These are phyloP conservation scores for Phaffia tasmanica DNA, from an alignment of 768 basidiomycete species.

Conservation along the genomic window DNA sequence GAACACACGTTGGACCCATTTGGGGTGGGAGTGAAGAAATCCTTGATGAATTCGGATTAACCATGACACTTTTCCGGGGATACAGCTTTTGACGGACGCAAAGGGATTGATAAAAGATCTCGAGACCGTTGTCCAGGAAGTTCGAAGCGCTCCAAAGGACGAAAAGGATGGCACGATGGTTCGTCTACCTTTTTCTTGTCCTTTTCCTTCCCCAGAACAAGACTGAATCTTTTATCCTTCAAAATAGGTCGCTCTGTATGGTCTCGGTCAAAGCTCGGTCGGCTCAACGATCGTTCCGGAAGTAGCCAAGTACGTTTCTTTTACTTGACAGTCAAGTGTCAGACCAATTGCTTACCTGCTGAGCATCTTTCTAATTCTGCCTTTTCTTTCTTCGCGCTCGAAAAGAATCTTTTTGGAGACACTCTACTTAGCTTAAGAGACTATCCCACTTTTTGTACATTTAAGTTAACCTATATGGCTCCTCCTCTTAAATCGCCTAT, in stretches of 20 bases:
- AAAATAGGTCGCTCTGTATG: constrained; percentile 38
- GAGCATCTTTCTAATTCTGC: background rate
- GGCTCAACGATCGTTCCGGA: constrained; percentile 70
- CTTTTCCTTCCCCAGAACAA: background rate
- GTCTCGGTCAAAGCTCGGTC: constrained; percentile 69
- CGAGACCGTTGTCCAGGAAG: constrained; percentile 61
- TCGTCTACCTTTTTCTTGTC: constrained; percentile 35
- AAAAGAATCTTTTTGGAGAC: constrained; percentile 21
- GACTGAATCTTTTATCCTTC: background rate
- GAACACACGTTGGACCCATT: background rate
- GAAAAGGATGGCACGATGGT: constrained; percentile 67
- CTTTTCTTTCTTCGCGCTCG: constrained; percentile 7
- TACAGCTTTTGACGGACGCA: constrained; percentile 65
- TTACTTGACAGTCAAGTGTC: background rate
- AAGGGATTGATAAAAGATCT: constrained; percentile 73
- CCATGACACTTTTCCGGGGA: constrained; percentile 2
- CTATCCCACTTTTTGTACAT: no score
- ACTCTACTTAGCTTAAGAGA: constrained; percentile 15
- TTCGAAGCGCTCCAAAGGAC: constrained; percentile 44
- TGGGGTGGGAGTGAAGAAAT: background rate
- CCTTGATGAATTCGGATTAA: background rate
- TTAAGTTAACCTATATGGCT: no score
- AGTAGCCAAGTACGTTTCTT: constrained; percentile 47
- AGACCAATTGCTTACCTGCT: background rate
- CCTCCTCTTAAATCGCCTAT: no score